Evolutionary conservation across 768 basidiomycete genomes (phyloP), one percentile per base, ranked within the genome.

Genomic region (Rhizopogon roseolus): DNA sequence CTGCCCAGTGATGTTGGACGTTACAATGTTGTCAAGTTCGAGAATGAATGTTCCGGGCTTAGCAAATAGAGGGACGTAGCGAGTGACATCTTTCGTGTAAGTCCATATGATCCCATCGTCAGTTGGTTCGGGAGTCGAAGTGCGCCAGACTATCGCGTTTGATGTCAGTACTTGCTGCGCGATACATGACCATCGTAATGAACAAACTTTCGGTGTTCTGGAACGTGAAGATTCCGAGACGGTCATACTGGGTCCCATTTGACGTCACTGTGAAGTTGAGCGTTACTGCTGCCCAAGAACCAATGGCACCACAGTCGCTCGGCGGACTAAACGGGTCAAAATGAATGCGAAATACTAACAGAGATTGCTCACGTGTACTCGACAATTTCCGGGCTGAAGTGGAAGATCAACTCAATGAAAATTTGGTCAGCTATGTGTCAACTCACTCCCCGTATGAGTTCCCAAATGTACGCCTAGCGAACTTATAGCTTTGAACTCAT

Each of bases 51-150:
- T 77, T 6, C 89, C 88, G 0, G 81, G 70, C 56, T 82, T 77
- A 1, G 81, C 72, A 62, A 91, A 91, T 38, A 92, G 76, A 1
- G 87, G 86, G 4, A 76, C 78, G 56, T 84, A 91, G 22, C 81
- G 81, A 6, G 87, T 85, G 25, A 86, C 86, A 59, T 91, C 89
- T 63, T 90, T 90, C 59, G 82, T 66, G 52, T 78, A 84, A 1
- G 87, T 88, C 88, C 88, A 90, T 46, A 88, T 83, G 55, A 90
- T 89, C 10, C 88, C 89, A 45, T 80, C 75, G 13, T 58, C 60
- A 0, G 82, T 85, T 0, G 89, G 89, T 66, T 91, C 89, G 0
- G 88, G 84, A 16, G 89, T 91, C 0, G 87, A 89, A 17, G 86
- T 89, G 37, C 89, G 76, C 89, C 88, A 89, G 49, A 90, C 86